phyloP scores from a whole-genome alignment of 805 yeast genomes.

The Monosporozyma aquatica region DNA sequence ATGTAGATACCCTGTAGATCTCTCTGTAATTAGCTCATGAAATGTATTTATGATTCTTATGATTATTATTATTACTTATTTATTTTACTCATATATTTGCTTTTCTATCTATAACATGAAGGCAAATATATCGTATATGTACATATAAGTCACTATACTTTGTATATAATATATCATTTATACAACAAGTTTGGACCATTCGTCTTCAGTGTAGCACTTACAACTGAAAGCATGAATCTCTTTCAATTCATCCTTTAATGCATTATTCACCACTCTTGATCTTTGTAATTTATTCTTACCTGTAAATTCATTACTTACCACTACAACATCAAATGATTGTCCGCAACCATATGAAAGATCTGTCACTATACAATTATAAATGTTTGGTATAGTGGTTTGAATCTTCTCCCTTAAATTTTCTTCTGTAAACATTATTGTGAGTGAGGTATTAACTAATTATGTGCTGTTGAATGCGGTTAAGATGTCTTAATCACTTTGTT shows the following conservation, averaged over 20 bases:
- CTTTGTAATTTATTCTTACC: conserved; percentile 82
- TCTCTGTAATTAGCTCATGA: not conserved
- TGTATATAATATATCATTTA: too few species aligned
- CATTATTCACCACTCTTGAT: conserved; percentile 74
- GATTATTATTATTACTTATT: not conserved
- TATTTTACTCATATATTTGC: not conserved
- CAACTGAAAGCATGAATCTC: conserved; percentile 93
- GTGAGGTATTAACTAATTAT: too few species aligned
- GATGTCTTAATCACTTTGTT: not conserved
- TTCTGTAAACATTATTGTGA: conserved; percentile 13
- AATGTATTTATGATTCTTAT: not conserved
- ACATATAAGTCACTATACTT: too few species aligned
- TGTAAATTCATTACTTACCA: conserved; percentile 60
- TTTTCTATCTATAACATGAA: too few species aligned
- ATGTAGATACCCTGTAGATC: not conserved
- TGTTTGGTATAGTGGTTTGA: conserved; percentile 18
- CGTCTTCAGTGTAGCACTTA: conserved; percentile 79
- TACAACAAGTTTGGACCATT: conserved; percentile 49
- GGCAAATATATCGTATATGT: too few species aligned
- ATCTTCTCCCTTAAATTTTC: conserved; percentile 22
- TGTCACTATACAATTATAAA: conserved; percentile 29
- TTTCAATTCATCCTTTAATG: conserved; percentile 76
- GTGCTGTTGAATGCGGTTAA: not conserved
- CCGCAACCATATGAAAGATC: conserved; percentile 85
- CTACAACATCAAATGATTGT: conserved; percentile 89